These are phyloP conservation scores for Elsinoe australis DNA, from an alignment of 2,329 filamentous ascomycete species.

Conservation along the genomic window DNA sequence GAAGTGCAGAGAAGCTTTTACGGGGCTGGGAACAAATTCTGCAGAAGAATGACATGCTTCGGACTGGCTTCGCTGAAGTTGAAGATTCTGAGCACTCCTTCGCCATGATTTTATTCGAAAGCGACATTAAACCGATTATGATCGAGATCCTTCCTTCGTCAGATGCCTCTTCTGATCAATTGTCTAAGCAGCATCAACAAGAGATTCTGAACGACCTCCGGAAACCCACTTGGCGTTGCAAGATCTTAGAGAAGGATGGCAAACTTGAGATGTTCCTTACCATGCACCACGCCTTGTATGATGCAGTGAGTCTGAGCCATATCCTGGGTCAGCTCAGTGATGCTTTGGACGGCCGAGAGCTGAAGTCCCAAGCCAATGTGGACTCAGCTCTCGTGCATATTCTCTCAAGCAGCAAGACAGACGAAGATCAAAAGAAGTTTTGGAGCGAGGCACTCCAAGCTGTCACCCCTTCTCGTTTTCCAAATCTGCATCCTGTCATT, in stretches of 20 bases:
- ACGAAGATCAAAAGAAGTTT: constrained; percentile 41
- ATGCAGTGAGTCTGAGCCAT: constrained; percentile 63
- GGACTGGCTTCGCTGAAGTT: constrained; percentile 62
- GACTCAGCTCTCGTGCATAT: constrained; percentile 40
- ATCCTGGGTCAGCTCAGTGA: constrained; percentile 55
- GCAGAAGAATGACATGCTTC: constrained; percentile 68
- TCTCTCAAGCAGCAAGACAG: constrained; percentile 32
- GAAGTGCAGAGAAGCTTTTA: constrained; percentile 41
- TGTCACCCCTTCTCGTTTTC: constrained; percentile 58
- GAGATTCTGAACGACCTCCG: constrained; percentile 42
- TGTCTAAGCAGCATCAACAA: constrained; percentile 9
- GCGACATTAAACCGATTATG: constrained; percentile 20
- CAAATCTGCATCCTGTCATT: constrained; percentile 60
- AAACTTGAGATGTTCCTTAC: constrained; percentile 40
- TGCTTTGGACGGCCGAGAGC: constrained; percentile 30
- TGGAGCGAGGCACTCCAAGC: constrained; percentile 49
- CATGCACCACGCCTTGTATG: constrained; percentile 77
- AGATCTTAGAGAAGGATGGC: constrained; percentile 35
- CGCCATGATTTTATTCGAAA: constrained; percentile 61
- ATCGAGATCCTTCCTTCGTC: constrained; percentile 15
- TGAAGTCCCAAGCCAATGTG: constrained; percentile 30
- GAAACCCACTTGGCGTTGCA: constrained; percentile 56
- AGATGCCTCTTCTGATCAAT: neutral
- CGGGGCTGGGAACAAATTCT: no score
- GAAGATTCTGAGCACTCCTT: constrained; percentile 57